Base-by-base conservation (phyloP, 208 protist species). In the Endotrypanum monterogeii region DNA sequence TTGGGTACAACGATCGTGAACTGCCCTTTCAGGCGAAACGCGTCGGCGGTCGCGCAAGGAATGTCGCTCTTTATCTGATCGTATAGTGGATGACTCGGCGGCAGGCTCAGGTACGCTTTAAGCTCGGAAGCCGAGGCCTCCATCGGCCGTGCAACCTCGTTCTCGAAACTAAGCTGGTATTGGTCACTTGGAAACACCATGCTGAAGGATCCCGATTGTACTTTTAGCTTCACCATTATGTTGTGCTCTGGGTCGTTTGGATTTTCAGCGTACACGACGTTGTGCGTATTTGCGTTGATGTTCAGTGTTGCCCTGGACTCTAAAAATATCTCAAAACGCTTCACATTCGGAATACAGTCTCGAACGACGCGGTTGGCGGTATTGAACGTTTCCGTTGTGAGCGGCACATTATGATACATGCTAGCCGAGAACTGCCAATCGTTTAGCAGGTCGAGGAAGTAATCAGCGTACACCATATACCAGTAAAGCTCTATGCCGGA, bases 341-440 rank as follows among this genome's bases (percentile, higher is more conserved):
- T 93, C 68, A 95, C 88, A 57, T 93, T 93, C 16, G 91, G 93
- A 48, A 95, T 85, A 52, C 86, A 97, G 75, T 91, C 83, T 16
- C 84, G 85, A 20, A 96, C 82, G 57, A 82, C 85, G 16, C 83
- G 73, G n/a, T 91, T 76, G 28, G 81, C 69, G 35, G 87, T 95
- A 83, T 97, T 94, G 83, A 89, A 95, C 35, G 73, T 75, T 74
- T 93, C 91, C 41, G 90, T 95, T 37, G 83, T 89, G 50, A 96
- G 80, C 18, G 86, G 86, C 57, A 84, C 80, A 67, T 84, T 83
- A 82, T 94, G 89, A 78, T 97, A 97, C 85, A 94, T 91, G 77
- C 92, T 72, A 32, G 84, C 79, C 14, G 90, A 83, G 71, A 91
- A 96, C 80, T 95, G 87, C 85, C 85, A 97, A 83, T 97, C 90